Conservation (phyloP, 176 grass and related monocot species). For the Phragmites australis region DNA sequence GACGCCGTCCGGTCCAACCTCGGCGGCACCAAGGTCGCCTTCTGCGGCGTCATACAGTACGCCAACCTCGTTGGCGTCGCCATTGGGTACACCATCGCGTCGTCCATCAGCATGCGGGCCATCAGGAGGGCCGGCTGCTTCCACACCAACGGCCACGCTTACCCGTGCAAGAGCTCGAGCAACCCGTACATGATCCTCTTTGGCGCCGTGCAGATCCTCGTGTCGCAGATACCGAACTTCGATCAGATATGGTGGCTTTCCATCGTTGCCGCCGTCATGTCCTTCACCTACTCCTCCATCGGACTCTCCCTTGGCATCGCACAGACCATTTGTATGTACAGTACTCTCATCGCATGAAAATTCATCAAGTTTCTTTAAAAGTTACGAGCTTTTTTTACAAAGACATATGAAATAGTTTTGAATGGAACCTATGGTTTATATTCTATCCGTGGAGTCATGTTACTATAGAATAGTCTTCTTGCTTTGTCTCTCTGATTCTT, state of each 20-base stretch:
- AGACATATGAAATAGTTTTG: too few relatives aligned
- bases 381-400: too few relatives aligned
- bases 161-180: constrained; percentile 32
- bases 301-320: constrained; percentile 43
- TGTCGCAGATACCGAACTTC: constrained; percentile 53
- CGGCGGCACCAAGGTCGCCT: constrained; percentile 40
- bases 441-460: too few relatives aligned
- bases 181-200: constrained; percentile 58
- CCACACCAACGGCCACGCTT: constrained; percentile 6
- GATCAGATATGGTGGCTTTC: constrained; percentile 49
- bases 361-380: too few relatives aligned
- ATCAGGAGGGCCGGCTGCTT: constrained; percentile 40
- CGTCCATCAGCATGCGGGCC: constrained; percentile 50
- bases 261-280: constrained; percentile 52
- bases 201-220: constrained; percentile 41
- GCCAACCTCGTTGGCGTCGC: constrained; percentile 53
- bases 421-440: too few relatives aligned
- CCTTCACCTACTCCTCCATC: constrained; percentile 46
- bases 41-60: constrained; percentile 56
- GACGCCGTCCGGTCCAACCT: constrained; percentile 82
- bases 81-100: constrained; percentile 51
- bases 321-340: constrained; percentile 42
- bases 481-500: too few relatives aligned
- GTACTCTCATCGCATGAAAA: too few relatives aligned
- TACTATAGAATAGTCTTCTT: too few relatives aligned